phyloP scores from a whole-genome alignment of 257 asterid genomes.

The Salvia hispanica region DNA sequence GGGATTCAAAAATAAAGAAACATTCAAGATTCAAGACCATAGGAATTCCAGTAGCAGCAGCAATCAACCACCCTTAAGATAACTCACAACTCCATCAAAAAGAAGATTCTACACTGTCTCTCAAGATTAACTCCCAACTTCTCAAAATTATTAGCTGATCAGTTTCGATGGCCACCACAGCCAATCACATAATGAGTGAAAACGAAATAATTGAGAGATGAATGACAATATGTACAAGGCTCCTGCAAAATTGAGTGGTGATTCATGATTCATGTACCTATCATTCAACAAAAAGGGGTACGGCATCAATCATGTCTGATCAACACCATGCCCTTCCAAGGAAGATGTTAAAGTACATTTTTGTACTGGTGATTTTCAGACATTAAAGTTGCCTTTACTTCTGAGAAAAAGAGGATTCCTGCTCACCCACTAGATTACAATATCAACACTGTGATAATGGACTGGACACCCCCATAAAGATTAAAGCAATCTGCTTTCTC shows the following conservation, averaged over 20 bases:
- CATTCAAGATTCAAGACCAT: background rate
- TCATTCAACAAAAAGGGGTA: conserved; percentile 9
- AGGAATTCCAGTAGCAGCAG: background rate
- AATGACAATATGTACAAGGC: conserved; percentile 24
- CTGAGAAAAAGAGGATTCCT: conserved; percentile 28
- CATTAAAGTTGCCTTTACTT: conserved; percentile 19
- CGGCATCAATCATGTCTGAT: conserved; percentile 23
- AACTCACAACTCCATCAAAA: background rate
- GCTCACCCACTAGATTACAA: conserved; percentile 23
- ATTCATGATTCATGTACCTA: conserved; percentile 24
- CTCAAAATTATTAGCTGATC: background rate
- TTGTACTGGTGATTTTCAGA: conserved; percentile 32
- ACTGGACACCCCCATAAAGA: conserved; percentile 19
- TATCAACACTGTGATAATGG: conserved; percentile 16
- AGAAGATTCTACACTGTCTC: background rate
- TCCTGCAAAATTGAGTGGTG: conserved; percentile 7
- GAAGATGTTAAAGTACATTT: conserved; percentile 35
- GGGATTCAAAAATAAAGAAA: too few relatives aligned
- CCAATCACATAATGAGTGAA: background rate
- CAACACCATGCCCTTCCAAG: conserved; percentile 30
- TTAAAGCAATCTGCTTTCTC: conserved; percentile 31
- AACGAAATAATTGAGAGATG: background rate
- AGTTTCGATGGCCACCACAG: background rate
- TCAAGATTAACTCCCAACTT: background rate
- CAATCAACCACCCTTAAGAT: background rate